These are phyloP conservation scores for Pistacia vera DNA, from an alignment of 345 rosid species.

Conservation along the genomic window DNA sequence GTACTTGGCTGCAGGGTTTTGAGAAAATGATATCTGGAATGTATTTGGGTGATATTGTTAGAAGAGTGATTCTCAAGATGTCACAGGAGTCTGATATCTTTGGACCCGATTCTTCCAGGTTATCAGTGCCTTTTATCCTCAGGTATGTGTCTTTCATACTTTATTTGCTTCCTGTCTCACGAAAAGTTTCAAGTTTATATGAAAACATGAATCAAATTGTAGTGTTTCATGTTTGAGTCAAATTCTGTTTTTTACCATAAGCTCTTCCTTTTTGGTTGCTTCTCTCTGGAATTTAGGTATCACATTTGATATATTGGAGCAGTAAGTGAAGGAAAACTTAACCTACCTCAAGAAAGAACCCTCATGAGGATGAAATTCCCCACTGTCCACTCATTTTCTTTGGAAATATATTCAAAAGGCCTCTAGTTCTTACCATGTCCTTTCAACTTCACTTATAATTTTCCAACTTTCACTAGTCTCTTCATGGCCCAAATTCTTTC, in stretches of 20 bases:
- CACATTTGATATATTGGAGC: background rate
- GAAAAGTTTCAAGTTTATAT: no score
- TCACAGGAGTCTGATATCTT: conserved; percentile 69
- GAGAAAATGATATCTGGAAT: conserved; percentile 98
- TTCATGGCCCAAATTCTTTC: no score
- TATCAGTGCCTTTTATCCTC: conserved; percentile 61
- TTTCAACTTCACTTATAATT: no score
- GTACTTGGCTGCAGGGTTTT: conserved; percentile 66
- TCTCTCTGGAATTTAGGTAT: background rate
- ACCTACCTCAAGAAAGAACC: no score
- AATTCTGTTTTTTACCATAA: no score
- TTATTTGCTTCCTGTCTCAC: background rate
- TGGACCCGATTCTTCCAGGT: conserved; percentile 57
- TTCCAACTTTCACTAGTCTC: no score
- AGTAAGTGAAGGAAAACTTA: background rate
- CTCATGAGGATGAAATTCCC: no score
- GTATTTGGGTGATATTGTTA: conserved; percentile 93
- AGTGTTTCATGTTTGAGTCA: no score
- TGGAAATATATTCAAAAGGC: no score
- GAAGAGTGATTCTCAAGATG: conserved; percentile 89
- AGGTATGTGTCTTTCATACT: conserved; percentile 37
- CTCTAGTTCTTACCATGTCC: no score
- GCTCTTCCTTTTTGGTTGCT: background rate
- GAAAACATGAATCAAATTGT: no score
- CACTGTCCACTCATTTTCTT: no score